Evolutionary conservation across 1,284 basidiomycete species (phyloP).

Genomic region (Tilletia walkeri): DNA sequence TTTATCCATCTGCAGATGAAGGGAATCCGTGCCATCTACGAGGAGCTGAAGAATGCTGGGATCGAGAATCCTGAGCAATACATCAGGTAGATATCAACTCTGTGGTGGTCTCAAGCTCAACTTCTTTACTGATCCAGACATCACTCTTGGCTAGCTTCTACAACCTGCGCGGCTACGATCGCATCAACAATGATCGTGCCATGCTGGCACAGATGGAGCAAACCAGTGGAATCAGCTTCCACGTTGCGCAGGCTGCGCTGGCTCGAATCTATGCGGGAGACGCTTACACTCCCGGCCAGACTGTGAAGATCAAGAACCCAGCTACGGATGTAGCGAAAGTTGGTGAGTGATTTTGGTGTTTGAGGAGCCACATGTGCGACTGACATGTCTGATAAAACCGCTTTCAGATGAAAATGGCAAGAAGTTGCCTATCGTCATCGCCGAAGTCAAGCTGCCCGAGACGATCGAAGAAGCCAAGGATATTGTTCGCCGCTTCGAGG

Average conservation of each 20-base stretch:
- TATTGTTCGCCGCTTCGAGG: conserved; percentile 25
- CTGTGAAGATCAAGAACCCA: conserved; percentile 33
- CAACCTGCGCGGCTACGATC: conserved; percentile 81
- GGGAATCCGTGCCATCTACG: conserved; percentile 48
- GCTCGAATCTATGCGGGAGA: conserved; percentile 74
- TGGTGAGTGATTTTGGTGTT: background rate
- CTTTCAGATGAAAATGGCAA: conserved; percentile 22
- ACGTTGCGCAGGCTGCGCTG: conserved; percentile 79
- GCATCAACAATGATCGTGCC: conserved; percentile 72
- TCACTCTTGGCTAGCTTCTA: conserved; percentile 64
- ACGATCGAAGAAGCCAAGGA: conserved; percentile 42
- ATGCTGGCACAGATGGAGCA: conserved; percentile 65
- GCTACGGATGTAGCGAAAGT: conserved; percentile 26
- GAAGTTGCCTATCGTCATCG: conserved; percentile 23
- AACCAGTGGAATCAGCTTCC: conserved; percentile 74
- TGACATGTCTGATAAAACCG: background rate
- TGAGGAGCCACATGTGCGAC: too few species aligned
- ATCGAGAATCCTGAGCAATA: conserved; percentile 66
- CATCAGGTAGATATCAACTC: conserved; percentile 60
- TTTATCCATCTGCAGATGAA: conserved; percentile 57
- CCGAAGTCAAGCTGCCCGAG: conserved; percentile 36
- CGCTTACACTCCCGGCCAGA: conserved; percentile 57
- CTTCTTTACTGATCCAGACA: too few species aligned
- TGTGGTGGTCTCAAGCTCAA: too few species aligned
- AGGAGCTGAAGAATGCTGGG: conserved; percentile 73